phyloP scores from a whole-genome alignment of 2,329 filamentous ascomycete species.

The Sporothrix brunneoviolacea region DNA sequence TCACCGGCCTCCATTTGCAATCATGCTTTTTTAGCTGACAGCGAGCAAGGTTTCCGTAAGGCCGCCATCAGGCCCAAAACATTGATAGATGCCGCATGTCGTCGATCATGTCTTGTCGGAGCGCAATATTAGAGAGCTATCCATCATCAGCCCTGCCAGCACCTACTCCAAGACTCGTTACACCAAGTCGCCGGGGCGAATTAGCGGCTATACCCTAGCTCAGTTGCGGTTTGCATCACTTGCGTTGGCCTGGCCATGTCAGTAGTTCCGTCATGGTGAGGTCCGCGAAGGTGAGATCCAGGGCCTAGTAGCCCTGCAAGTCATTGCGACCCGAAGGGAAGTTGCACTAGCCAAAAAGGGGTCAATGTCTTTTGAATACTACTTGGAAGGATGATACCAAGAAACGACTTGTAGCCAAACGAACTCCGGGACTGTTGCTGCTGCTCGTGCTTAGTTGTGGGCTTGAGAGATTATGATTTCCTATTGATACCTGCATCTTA shows the following conservation, averaged over 20 bases:
- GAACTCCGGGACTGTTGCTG: too few species aligned
- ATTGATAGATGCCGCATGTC: too few species aligned
- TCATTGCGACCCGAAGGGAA: neutral
- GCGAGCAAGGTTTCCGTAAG: neutral
- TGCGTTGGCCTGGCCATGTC: neutral
- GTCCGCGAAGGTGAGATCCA: neutral
- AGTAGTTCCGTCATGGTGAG: neutral
- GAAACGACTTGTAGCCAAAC: neutral
- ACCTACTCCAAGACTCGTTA: neutral
- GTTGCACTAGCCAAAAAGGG: neutral
- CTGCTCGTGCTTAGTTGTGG: too few species aligned
- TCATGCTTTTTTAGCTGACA: too few species aligned
- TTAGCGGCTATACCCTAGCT: neutral
- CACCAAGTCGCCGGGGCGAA: neutral
- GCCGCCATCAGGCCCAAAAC: slow-evolving; percentile 7
- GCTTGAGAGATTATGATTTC: too few species aligned
- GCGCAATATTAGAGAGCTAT: neutral
- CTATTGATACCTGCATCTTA: too few species aligned
- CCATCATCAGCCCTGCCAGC: slow-evolving; percentile 6
- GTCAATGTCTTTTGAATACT: neutral
- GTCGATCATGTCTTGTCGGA: neutral
- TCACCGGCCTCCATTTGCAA: too few species aligned
- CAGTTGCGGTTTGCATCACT: too few species aligned
- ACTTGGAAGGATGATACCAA: neutral
- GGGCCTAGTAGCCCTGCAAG: neutral